Evolutionary conservation across 805 yeast genomes (phyloP), one percentile per base, ranked within the genome.

Genomic region (Kuraishia piskuri): DNA sequence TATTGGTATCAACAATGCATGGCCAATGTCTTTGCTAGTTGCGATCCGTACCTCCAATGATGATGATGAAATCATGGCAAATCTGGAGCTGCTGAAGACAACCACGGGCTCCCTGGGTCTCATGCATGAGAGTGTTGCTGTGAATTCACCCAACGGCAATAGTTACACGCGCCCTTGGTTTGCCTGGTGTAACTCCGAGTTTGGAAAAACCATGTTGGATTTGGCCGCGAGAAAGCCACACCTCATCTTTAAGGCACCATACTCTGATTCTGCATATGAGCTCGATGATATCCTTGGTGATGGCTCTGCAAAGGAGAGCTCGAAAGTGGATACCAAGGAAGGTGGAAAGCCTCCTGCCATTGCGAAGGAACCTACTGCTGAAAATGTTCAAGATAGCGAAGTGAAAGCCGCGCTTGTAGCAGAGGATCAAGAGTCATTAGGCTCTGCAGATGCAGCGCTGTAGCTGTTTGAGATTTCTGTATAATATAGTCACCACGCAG

Each of bases 121-220:
- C 53, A 83, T 90, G 80, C 96, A 90, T 64, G 97, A 90, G 70
- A 78, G 86, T 54, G 81, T 90, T 2, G 70, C 86, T 54, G 95
- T 89, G 9, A 75, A 83, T 59, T 69, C 76, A 5, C 71, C 71
- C 1, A 55, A 58, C 1, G 83, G 80, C 1, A 53, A 56, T 9
- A 67, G 66, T n/a, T 90, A 68, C 64, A 87, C 96, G 0, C 72
- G 97, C 55, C 80, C 94, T 2, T 90, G 97, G 97, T 90, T 90
- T 71, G 86, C 96, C 4, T 90, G 97, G 97, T 87, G 95, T 59
- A 90, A 90, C 64, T 83, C 95, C 1, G 96, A 90, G 67, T 88
- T 90, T 69, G 96, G 90, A 21, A 88, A 88, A 66, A 85, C 95
- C 0, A 84, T 90, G n/a, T 65, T 90, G 49, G 85, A 88, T 60